Percentiles rank a stretch among this genome's conserved stretches.
phyloP scores from a whole-genome alignment of 2,329 filamentous ascomycete genomes.

The Davidsoniella australis region DNA sequence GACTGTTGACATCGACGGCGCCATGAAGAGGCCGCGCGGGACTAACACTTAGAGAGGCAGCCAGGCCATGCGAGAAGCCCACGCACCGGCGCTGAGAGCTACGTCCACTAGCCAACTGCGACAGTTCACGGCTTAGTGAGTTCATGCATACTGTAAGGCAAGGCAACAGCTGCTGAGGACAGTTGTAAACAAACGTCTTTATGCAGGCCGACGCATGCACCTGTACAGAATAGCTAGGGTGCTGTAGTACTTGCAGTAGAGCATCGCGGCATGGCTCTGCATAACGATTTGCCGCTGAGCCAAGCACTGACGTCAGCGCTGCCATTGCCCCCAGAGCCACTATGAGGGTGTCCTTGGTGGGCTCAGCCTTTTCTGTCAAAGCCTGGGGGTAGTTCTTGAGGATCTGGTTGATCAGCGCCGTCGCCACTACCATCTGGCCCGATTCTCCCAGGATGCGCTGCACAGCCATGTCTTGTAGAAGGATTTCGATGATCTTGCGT shows the following conservation, averaged over 20 bases:
- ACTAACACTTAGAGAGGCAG: slow-evolving; percentile 79
- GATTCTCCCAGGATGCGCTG: slow-evolving; percentile 72
- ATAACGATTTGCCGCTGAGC: slow-evolving; percentile 63
- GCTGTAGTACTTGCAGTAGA: slow-evolving; percentile 75
- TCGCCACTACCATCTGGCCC: slow-evolving; percentile 69
- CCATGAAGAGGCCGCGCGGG: slow-evolving; percentile 79
- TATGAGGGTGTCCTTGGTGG: slow-evolving; percentile 70
- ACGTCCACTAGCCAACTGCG: slow-evolving; percentile 54
- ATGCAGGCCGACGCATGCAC: slow-evolving; percentile 75
- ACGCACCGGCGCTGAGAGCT: slow-evolving; percentile 71
- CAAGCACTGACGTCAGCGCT: slow-evolving; percentile 61
- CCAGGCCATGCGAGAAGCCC: slow-evolving; percentile 81
- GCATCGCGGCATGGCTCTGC: slow-evolving; percentile 76
- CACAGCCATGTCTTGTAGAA: slow-evolving; percentile 72
- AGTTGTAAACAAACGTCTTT: slow-evolving; percentile 74
- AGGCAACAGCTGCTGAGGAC: slow-evolving; percentile 77
- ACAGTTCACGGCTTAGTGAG: slow-evolving; percentile 73
- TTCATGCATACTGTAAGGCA: slow-evolving; percentile 95
- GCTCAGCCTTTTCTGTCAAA: slow-evolving; percentile 72
- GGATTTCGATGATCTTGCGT: slow-evolving; percentile 65
- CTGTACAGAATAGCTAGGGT: slow-evolving; percentile 92
- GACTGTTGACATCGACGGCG: slow-evolving; percentile 86
- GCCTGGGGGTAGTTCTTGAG: slow-evolving; percentile 90
- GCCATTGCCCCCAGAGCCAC: slow-evolving; percentile 63
- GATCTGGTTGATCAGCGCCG: slow-evolving; percentile 66